These are phyloP conservation scores for Boletus edulis DNA, from an alignment of 768 basidiomycete genomes.

Conservation along the genomic window DNA sequence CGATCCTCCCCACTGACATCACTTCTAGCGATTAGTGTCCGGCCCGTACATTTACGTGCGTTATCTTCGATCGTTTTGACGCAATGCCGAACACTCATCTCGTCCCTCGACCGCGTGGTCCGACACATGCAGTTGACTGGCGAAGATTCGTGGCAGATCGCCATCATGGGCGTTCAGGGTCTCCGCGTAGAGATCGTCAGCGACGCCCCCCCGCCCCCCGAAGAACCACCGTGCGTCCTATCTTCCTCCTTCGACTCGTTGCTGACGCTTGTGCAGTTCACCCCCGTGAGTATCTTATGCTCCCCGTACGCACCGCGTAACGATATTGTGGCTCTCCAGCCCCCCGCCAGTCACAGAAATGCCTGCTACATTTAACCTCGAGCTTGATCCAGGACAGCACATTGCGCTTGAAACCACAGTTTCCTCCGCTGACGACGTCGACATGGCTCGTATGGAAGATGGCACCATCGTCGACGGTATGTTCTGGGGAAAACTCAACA, in stretches of 20 bases:
- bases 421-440: slow-evolving; percentile 74
- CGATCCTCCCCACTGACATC: slow-evolving; percentile 20
- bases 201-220: slow-evolving; percentile 81
- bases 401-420: slow-evolving; percentile 80
- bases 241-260: not conserved
- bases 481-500: slow-evolving; percentile 87
- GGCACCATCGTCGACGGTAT: slow-evolving; percentile 80
- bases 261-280: slow-evolving; percentile 32
- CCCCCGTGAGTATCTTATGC: slow-evolving; percentile 45
- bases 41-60: slow-evolving; percentile 83
- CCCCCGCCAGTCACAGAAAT: slow-evolving; percentile 80
- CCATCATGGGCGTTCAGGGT: slow-evolving; percentile 78
- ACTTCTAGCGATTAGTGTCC: slow-evolving; percentile 65
- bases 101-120: slow-evolving; percentile 20
- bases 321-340: slow-evolving; percentile 24
- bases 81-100: slow-evolving; percentile 9
- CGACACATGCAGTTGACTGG: slow-evolving; percentile 57
- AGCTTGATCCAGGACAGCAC: slow-evolving; percentile 73
- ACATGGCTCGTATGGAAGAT: slow-evolving; percentile 91
- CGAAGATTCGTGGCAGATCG: slow-evolving; percentile 88
- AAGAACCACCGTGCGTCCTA: slow-evolving; percentile 68
- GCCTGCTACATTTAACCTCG: slow-evolving; percentile 82
- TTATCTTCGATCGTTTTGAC: slow-evolving; percentile 16
- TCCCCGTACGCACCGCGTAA: slow-evolving; percentile 9
- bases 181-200: slow-evolving; percentile 83